These are phyloP conservation scores for Begonia fuchsioides DNA, from an alignment of 306 rosid genomes.

Conservation along the genomic window DNA sequence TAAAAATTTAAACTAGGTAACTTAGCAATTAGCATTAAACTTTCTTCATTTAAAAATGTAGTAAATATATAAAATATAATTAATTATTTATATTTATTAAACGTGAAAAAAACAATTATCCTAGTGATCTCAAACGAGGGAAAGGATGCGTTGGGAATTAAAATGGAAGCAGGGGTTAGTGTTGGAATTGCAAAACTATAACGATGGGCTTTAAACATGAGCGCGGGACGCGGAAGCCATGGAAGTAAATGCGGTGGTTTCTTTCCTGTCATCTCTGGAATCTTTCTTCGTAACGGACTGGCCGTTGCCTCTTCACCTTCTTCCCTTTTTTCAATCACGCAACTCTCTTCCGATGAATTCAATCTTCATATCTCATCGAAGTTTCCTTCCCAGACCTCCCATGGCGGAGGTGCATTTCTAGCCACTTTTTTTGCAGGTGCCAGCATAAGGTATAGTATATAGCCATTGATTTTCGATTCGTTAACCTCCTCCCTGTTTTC, in stretches of 20 bases:
- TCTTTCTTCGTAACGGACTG: slow-evolving; percentile 23
- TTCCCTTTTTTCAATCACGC: not conserved
- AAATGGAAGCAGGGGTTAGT: no score
- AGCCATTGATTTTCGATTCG: not conserved
- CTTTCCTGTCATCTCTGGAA: slow-evolving; percentile 4
- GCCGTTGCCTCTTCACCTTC: slow-evolving; percentile 15
- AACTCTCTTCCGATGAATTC: not conserved
- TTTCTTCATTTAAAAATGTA: no score
- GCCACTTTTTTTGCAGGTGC: slow-evolving; percentile 25
- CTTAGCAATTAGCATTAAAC: no score
- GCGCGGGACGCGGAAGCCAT: slow-evolving; percentile 22
- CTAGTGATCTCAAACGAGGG: no score
- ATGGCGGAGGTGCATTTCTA: slow-evolving; percentile 7
- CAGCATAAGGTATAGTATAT: slow-evolving; percentile 26
- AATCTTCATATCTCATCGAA: not conserved
- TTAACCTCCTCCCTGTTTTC: not conserved
- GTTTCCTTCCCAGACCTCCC: not conserved
- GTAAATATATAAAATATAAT: no score
- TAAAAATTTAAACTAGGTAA: no score
- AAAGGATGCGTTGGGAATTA: no score
- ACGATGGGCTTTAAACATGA: not conserved
- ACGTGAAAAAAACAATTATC: no score
- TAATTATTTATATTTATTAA: no score
- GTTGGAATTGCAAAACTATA: no score
- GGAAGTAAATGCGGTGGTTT: slow-evolving; percentile 5